phyloP scores from a whole-genome alignment of 805 yeast species.

The Lipomyces sp. region DNA sequence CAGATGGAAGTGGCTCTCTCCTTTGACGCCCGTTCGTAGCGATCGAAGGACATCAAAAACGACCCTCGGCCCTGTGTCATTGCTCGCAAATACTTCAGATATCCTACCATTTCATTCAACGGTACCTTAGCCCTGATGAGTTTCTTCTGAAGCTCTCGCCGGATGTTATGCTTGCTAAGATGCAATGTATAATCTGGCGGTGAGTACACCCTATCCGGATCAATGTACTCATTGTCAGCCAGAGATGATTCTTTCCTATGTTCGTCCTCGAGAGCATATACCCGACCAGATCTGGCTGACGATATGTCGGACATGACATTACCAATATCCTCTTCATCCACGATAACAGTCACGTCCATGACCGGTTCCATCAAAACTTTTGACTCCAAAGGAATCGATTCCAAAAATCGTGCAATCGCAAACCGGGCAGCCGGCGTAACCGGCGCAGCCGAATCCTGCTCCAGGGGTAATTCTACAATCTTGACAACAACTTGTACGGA shows the following conservation, averaged over 20 bases:
- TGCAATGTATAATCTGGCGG: constrained; percentile 67
- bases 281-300: constrained; percentile 74
- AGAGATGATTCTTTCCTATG: constrained; percentile 45
- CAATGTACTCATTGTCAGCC: constrained; percentile 14
- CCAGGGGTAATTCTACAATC: constrained; percentile 60
- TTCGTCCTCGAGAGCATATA: constrained; percentile 69
- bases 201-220: constrained; percentile 58
- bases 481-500: constrained; percentile 62
- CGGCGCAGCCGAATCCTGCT: constrained; percentile 47
- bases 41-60: constrained; percentile 75
- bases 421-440: constrained; percentile 55
- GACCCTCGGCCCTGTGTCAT: constrained; percentile 88
- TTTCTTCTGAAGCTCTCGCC: constrained; percentile 44
- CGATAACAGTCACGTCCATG: constrained; percentile 74
- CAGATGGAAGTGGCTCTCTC: constrained; percentile 49
- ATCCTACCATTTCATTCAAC: constrained; percentile 87
- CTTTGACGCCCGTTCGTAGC: constrained; percentile 68
- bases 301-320: constrained; percentile 82
- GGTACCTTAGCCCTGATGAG: constrained; percentile 81
- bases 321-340: constrained; percentile 76
- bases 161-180: constrained; percentile 45
- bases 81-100: constrained; percentile 74
- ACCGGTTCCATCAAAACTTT: constrained; percentile 81
- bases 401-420: constrained; percentile 51
- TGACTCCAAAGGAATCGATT: constrained; percentile 31